phyloP scores from a whole-genome alignment of 306 rosid species.

The Rosa persica region DNA sequence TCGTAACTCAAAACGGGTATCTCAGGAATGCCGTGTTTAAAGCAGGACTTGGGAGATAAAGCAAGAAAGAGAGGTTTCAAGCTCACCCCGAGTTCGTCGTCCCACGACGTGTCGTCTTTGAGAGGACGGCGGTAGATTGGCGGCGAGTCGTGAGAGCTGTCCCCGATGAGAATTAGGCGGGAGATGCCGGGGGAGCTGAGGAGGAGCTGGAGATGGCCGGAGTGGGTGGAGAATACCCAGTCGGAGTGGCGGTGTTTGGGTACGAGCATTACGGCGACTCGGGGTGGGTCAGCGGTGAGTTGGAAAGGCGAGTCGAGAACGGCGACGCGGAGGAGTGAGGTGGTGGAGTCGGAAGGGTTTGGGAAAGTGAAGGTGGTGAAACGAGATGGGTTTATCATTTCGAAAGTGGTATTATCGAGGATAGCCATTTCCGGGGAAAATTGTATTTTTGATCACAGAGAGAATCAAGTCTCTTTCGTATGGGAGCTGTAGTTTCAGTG shows the following conservation, averaged over 20 bases:
- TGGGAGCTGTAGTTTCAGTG: no score
- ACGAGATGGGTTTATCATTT: slow-evolving; percentile 52
- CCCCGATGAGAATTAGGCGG: slow-evolving; percentile 65
- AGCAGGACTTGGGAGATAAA: slow-evolving; percentile 58
- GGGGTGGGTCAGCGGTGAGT: slow-evolving; percentile 28
- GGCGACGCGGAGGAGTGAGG: slow-evolving; percentile 54
- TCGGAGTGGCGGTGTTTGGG: slow-evolving; percentile 73
- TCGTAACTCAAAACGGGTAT: slow-evolving; percentile 65
- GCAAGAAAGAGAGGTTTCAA: slow-evolving; percentile 70
- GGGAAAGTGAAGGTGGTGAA: slow-evolving; percentile 67
- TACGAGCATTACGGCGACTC: slow-evolving; percentile 62
- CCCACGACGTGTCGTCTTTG: slow-evolving; percentile 22
- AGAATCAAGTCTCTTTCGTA: no score
- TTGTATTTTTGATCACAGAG: no score
- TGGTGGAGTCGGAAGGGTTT: slow-evolving; percentile 41
- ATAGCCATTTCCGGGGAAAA: slow-evolving; percentile 37
- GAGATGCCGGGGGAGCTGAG: slow-evolving; percentile 45
- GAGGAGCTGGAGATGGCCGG: slow-evolving; percentile 79
- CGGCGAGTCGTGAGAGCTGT: slow-evolving; percentile 5
- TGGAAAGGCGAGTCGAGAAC: slow-evolving; percentile 66
- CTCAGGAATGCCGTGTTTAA: slow-evolving; percentile 53
- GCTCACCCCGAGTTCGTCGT: slow-evolving; percentile 41
- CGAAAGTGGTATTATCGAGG: slow-evolving; percentile 38
- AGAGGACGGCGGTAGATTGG: slow-evolving; percentile 39
- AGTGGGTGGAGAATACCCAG: slow-evolving; percentile 76